These are phyloP conservation scores for Lentinus polychrous DNA, from an alignment of 1,284 basidiomycete genomes.

Conservation along the genomic window DNA sequence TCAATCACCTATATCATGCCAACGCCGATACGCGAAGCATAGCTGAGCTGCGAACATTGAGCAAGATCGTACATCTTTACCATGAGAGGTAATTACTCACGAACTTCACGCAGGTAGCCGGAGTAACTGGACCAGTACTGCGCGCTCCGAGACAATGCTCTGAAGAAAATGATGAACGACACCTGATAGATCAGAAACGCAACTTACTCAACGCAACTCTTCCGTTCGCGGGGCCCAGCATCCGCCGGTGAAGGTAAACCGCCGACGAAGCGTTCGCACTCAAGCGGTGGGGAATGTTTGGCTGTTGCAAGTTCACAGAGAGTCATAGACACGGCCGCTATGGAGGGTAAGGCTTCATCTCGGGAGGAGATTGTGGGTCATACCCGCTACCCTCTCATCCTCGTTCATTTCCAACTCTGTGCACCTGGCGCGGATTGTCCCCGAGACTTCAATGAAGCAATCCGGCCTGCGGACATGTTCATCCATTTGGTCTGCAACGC, in stretches of 20 bases:
- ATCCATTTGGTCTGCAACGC: no score
- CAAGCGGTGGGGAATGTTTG: conserved; percentile 56
- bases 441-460: conserved; percentile 54
- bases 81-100: conserved; percentile 32
- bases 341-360: conserved; percentile 4
- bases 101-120: conserved; percentile 70
- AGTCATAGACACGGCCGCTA: conserved; percentile 72
- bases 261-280: conserved; percentile 42
- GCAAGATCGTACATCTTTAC: conserved; percentile 8
- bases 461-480: conserved; percentile 37
- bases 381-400: conserved; percentile 48
- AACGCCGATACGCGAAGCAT: conserved; percentile 63
- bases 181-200: not conserved
- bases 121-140: conserved; percentile 82
- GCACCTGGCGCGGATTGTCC: conserved; percentile 41
- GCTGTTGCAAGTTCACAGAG: conserved; percentile 70
- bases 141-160: conserved; percentile 66
- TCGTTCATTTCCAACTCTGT: conserved; percentile 53
- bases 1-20: conserved; percentile 59
- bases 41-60: conserved; percentile 45
- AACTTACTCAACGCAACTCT: conserved; percentile 24
- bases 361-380: conserved; percentile 10
- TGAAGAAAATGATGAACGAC: conserved; percentile 20
- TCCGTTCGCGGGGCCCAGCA: conserved; percentile 8
- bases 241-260: conserved; percentile 2